phyloP scores from a whole-genome alignment of 2,329 filamentous ascomycete genomes.

The Trichoderma lentiforme region DNA sequence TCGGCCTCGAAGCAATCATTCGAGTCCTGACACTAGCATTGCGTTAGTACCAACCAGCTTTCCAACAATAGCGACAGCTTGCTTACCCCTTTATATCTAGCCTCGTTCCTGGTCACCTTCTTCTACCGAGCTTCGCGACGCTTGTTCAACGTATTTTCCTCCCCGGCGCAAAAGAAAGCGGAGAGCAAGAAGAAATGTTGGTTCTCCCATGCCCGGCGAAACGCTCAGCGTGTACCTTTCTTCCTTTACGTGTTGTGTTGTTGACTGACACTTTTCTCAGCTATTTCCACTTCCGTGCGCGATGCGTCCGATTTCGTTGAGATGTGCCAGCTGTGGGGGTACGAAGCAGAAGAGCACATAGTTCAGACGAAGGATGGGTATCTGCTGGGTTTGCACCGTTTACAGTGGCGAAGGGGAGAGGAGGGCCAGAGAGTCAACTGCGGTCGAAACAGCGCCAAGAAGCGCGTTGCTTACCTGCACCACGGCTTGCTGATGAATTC shows the following conservation, averaged over 20 bases:
- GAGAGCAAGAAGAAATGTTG: conserved; percentile 64
- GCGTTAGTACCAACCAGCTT: conserved; percentile 52
- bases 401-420: conserved; percentile 80
- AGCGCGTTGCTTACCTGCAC: conserved; percentile 89
- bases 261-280: conserved; percentile 34
- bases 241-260: conserved; percentile 21
- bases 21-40: conserved; percentile 84
- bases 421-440: conserved; percentile 75
- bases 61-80: conserved; percentile 12
- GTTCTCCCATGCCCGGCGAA: conserved; percentile 20
- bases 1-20: conserved; percentile 77
- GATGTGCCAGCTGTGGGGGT: conserved; percentile 86
- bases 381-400: conserved; percentile 80
- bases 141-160: conserved; percentile 75
- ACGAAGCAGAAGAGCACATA: conserved; percentile 93
- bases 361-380: conserved; percentile 94
- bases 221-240: not conserved
- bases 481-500: conserved; percentile 98
- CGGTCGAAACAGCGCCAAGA: conserved; percentile 64
- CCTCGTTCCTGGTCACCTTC: conserved; percentile 74
- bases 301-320: conserved; percentile 90
- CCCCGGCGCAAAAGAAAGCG: conserved; percentile 64
- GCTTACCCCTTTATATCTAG: conserved; percentile 40
- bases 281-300: conserved; percentile 71
- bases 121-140: conserved; percentile 79